Conservation (phyloP, 2,329 filamentous ascomycete species). For the Westerdykella ornata region DNA sequence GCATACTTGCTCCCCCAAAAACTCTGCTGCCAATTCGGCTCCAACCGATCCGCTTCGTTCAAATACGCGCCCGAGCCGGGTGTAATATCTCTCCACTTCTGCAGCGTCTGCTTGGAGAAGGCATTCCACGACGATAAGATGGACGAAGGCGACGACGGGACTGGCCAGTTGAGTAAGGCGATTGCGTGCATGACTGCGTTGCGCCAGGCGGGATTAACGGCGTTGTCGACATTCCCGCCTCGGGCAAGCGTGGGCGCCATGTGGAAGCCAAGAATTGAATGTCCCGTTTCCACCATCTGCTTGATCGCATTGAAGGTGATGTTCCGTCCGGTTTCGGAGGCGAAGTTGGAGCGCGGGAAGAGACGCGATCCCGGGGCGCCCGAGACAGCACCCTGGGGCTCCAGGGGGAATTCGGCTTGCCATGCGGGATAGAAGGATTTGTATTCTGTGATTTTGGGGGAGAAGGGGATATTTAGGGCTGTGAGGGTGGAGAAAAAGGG, state of each 20-base stretch:
- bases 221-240: slow-evolving; percentile 18
- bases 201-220: slow-evolving; percentile 23
- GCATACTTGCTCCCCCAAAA: slow-evolving; percentile 33
- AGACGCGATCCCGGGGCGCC: slow-evolving; percentile 15
- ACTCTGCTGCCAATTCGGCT: slow-evolving; percentile 31
- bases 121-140: neutral
- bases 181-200: slow-evolving; percentile 20
- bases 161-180: slow-evolving; percentile 6
- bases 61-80: slow-evolving; percentile 25
- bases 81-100: slow-evolving; percentile 20
- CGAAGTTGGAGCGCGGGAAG: slow-evolving; percentile 13
- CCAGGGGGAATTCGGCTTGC: slow-evolving; percentile 25
- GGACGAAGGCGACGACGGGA: slow-evolving; percentile 4
- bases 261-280: slow-evolving; percentile 16
- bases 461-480: slow-evolving; percentile 19
- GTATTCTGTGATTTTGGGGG: slow-evolving; percentile 27
- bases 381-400: slow-evolving; percentile 11
- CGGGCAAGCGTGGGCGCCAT: slow-evolving; percentile 15
- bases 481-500: slow-evolving; percentile 12
- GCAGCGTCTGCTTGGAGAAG: slow-evolving; percentile 19
- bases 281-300: slow-evolving; percentile 18
- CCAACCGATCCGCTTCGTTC: slow-evolving; percentile 33
- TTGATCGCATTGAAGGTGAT: slow-evolving; percentile 21
- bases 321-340: slow-evolving; percentile 17
- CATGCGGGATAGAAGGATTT: slow-evolving; percentile 23